A percentile compares a stretch with the other conserved stretches of the same genome.
Conservation (phyloP, 257 asterid species). For the Lycium ferocissimum region DNA sequence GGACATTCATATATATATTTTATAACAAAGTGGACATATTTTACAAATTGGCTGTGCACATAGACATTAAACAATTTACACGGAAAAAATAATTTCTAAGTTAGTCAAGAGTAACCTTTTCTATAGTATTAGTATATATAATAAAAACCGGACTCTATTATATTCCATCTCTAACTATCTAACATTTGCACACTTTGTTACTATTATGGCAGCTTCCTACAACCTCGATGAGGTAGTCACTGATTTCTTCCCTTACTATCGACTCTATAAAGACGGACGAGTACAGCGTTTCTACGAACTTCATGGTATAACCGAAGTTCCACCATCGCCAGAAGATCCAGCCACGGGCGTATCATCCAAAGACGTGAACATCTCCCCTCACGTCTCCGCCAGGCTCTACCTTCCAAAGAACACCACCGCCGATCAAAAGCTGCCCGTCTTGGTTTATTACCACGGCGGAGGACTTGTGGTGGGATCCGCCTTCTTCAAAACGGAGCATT, state of each 20-base stretch:
- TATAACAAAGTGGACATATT: too few species aligned
- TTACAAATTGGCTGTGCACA: too few species aligned
- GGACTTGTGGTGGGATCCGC: conserved; percentile 42
- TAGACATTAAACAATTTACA: too few species aligned
- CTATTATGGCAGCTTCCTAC: conserved; percentile 26
- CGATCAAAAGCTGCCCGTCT: conserved; percentile 38
- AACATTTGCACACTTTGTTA: neutral
- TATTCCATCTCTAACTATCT: neutral
- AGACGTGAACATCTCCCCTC: conserved; percentile 39
- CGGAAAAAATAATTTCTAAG: too few species aligned
- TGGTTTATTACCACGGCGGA: conserved; percentile 44
- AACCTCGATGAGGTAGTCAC: neutral
- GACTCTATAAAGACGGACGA: conserved; percentile 42
- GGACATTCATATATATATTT: too few species aligned
- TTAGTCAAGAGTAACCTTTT: too few species aligned
- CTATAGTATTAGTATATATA: too few species aligned
- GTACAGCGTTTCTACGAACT: conserved; percentile 36
- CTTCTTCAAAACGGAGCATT: conserved; percentile 35
- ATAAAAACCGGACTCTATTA: too few species aligned
- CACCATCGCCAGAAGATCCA: conserved; percentile 39
- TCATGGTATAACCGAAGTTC: conserved; percentile 22
- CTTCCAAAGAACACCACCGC: conserved; percentile 30
- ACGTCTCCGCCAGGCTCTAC: conserved; percentile 46
- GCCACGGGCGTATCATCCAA: conserved; percentile 39
- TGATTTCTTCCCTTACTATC: conserved; percentile 36